Evolutionary conservation across 2,329 filamentous ascomycete genomes (phyloP), one percentile per base, ranked within the genome.

Genomic region (Aphanoascus verrucosus): DNA sequence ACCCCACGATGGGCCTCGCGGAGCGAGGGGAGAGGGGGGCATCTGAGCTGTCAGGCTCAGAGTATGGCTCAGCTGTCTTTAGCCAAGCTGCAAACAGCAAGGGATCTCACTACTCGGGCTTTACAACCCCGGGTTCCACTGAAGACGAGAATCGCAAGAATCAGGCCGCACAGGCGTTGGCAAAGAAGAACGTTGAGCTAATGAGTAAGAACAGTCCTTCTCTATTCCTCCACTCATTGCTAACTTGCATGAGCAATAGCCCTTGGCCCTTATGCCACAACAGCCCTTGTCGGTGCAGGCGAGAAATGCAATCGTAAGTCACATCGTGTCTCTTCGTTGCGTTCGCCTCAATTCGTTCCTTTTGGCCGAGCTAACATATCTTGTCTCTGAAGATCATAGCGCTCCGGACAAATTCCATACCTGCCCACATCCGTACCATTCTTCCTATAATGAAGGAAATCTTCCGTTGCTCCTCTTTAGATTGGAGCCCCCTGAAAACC

Each of bases 391-490:
- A 54, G 52, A 54, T 40, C 32, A 47, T 8, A 34, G n/a, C n/a
- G 4, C 32, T 40, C 52, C 52, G 8, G 40, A 50, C 31, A 44
- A 37, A 19, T 49, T 54, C 19, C 62, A 65, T 44, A 65, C 63
- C 8, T 65, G 63, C 44, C 3, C 23, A n/a, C 61, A 64, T 41
- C 54, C 57, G 7, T 55, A 62, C 42, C 62, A 62, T 42, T 55
- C 56, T 2, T n/a, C 5, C 0, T 65, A 59, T 50, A 60, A 45
- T 1, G 53, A 56, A 35, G 41, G 20, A 11, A 54, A 59, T 17
- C 56, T 64, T 1, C 63, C 63, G 6, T 57, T 61, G 5, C 20
- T 65, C 1, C 57, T 65, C 5, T 65, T 65, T 49, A 54, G 54
- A 17, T 41, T 64, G 17, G 62, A 65, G 8, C 42, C 58, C 2